Evolutionary conservation across 148 eudicot genomes (phyloP).

Genomic region (Fagopyrum esculentum): DNA sequence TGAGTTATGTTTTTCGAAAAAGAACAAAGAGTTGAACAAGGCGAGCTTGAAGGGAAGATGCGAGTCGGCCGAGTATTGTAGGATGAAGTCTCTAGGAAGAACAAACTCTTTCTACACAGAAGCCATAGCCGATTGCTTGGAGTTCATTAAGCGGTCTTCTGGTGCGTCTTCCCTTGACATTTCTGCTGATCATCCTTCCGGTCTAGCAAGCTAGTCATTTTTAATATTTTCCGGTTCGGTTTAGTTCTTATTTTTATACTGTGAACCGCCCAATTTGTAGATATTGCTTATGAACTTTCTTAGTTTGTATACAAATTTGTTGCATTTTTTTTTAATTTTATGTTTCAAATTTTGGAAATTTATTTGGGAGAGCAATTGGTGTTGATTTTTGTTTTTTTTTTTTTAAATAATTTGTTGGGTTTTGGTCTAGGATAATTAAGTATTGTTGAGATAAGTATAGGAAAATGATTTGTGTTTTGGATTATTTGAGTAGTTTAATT

Average conservation of each 20-base stretch:
- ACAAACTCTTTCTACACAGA: constrained; percentile 74
- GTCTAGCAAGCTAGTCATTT: background rate
- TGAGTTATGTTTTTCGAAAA: background rate
- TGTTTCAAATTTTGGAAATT: too few species aligned
- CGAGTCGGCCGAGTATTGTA: constrained; percentile 15
- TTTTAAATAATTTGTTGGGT: background rate
- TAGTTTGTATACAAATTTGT: background rate
- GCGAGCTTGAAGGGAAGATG: background rate
- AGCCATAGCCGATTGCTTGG: constrained; percentile 88
- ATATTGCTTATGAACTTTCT: background rate
- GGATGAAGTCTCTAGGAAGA: constrained; percentile 39
- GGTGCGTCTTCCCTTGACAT: constrained; percentile 9
- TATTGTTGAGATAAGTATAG: background rate
- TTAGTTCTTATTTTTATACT: background rate
- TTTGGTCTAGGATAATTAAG: background rate
- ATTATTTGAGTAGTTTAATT: background rate
- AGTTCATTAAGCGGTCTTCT: constrained; percentile 53
- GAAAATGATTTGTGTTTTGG: background rate
- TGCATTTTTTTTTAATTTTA: too few species aligned
- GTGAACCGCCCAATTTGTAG: constrained; percentile 9
- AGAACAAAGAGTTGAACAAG: background rate
- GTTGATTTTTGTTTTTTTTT: background rate
- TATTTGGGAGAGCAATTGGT: background rate
- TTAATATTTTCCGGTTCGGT: background rate
- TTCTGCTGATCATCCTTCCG: background rate